Conservation (phyloP, 2,329 filamentous ascomycete genomes). For the Hypoxylon sp. region DNA sequence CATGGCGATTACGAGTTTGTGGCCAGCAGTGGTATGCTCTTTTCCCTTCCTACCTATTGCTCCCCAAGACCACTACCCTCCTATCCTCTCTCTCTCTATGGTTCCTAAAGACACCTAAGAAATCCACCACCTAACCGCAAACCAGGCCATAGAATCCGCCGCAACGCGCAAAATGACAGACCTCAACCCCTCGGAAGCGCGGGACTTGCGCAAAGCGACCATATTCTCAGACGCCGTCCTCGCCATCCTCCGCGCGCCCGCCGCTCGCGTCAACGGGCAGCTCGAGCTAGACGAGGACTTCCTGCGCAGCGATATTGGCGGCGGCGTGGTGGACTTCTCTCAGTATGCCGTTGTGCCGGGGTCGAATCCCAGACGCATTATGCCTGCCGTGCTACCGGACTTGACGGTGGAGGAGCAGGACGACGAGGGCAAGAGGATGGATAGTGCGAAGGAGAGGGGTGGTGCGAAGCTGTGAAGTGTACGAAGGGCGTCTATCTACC, state of each 20-base stretch:
- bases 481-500: neutral
- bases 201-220: constrained; percentile 76
- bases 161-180: constrained; percentile 72
- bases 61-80: too few relatives aligned
- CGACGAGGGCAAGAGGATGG: constrained; percentile 80
- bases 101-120: neutral
- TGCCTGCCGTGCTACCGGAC: constrained; percentile 79
- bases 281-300: constrained; percentile 87
- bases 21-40: constrained; percentile 79
- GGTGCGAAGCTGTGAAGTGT: constrained; percentile 58
- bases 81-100: neutral
- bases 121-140: neutral
- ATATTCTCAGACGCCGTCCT: constrained; percentile 87
- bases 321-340: constrained; percentile 77
- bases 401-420: constrained; percentile 82
- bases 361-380: constrained; percentile 76
- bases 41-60: constrained; percentile 15
- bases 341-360: constrained; percentile 73
- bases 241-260: constrained; percentile 75
- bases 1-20: constrained; percentile 86
- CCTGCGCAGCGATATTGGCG: constrained; percentile 67
- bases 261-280: constrained; percentile 76
- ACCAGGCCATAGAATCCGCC: constrained; percentile 77
- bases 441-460: constrained; percentile 67
- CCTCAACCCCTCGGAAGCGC: constrained; percentile 62